Conservation (phyloP, 257 asterid species). For the Capsicum rhomboideum region DNA sequence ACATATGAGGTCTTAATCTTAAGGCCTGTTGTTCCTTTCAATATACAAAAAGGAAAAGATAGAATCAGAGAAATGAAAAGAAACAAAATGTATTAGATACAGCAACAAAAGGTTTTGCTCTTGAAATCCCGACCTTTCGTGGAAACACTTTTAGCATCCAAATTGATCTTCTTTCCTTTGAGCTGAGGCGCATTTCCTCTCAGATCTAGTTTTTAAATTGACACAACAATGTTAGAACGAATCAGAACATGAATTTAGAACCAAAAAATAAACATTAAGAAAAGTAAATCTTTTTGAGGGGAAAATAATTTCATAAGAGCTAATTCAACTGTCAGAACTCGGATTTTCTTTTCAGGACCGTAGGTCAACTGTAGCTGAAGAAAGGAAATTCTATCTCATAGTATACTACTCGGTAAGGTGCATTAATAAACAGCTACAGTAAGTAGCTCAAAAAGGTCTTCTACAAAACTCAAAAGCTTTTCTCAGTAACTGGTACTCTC, state of each 20-base stretch:
- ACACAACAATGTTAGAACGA: neutral
- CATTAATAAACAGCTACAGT: neutral
- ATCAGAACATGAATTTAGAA: neutral
- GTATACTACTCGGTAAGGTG: neutral
- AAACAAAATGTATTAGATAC: neutral
- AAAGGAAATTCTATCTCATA: neutral
- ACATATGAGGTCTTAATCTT: neutral
- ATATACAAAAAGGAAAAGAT: neutral
- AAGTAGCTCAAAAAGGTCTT: neutral
- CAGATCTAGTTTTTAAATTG: neutral
- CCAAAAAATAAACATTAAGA: neutral
- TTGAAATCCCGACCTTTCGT: neutral
- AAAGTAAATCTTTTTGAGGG: neutral
- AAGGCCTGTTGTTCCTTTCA: neutral
- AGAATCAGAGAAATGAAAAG: neutral
- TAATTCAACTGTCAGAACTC: neutral
- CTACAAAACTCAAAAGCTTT: neutral
- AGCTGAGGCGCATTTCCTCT: neutral
- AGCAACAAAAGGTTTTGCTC: neutral
- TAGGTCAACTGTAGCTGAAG: neutral
- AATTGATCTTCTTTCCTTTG: neutral
- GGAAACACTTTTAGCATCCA: neutral
- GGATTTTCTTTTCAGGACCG: neutral
- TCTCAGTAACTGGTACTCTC: neutral
- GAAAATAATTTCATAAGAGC: neutral